Percentiles rank a stretch among this genome's conserved stretches.
These are phyloP conservation scores for Hymenochaete sp. DNA, from an alignment of 1,284 basidiomycete genomes.

Conservation along the genomic window DNA sequence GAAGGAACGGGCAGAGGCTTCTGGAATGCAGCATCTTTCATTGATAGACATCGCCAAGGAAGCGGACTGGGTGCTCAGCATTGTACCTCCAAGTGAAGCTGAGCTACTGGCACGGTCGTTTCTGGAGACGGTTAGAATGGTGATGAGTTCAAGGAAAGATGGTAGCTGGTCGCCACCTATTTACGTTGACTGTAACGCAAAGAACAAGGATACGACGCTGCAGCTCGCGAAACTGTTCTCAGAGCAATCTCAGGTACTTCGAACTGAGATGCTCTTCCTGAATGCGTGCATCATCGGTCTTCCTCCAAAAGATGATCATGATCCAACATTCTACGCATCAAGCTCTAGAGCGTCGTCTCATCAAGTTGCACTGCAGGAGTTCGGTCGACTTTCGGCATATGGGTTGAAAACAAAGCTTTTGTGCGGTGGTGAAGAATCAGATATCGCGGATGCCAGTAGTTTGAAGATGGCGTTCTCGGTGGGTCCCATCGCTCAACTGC, in stretches of 20 bases:
- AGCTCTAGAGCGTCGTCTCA: not conserved
- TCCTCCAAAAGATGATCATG: slow-evolving; percentile 17
- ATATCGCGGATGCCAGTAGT: slow-evolving; percentile 19
- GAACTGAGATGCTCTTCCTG: slow-evolving; percentile 7
- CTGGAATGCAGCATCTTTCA: slow-evolving; percentile 18
- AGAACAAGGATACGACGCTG: slow-evolving; percentile 16
- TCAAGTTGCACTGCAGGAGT: not conserved
- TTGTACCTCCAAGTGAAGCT: slow-evolving; percentile 18
- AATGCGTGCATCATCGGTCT: slow-evolving; percentile 20
- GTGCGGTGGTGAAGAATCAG: slow-evolving; percentile 11
- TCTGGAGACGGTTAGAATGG: slow-evolving; percentile 2
- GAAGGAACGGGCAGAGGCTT: slow-evolving; percentile 11
- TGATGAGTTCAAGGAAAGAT: not conserved
- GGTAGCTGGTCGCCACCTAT: slow-evolving; percentile 4
- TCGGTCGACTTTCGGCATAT: slow-evolving; percentile 1
- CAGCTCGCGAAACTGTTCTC: slow-evolving; percentile 13
- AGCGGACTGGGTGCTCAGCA: slow-evolving; percentile 18
- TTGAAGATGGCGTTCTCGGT: too few relatives aligned
- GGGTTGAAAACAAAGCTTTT: slow-evolving; percentile 15
- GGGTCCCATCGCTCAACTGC: too few relatives aligned
- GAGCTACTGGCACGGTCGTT: slow-evolving; percentile 11
- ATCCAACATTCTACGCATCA: slow-evolving; percentile 19
- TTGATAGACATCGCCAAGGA: slow-evolving; percentile 9
- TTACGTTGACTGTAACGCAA: slow-evolving; percentile 20
- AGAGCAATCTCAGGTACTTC: not conserved